Evolutionary conservation across 495 filamentous ascomycete species (phyloP).

Genomic region (Aspergillus cristatus): DNA sequence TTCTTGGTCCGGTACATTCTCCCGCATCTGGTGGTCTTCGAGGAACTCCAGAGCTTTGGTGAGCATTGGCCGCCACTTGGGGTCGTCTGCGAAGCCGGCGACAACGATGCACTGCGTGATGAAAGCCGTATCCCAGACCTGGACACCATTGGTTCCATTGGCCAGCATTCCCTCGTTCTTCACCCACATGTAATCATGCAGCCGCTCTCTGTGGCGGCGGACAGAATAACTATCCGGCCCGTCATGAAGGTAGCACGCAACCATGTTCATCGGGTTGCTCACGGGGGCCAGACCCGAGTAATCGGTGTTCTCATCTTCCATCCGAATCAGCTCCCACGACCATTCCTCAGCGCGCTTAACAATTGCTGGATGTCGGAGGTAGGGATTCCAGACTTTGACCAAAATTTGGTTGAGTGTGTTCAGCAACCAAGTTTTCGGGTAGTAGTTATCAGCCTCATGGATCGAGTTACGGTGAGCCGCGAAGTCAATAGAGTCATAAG

Average conservation of each 20-base stretch:
- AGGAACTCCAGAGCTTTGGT: slow-evolving; percentile 76
- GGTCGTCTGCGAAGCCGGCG: slow-evolving; percentile 66
- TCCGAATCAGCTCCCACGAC: slow-evolving; percentile 67
- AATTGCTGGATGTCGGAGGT: slow-evolving; percentile 50
- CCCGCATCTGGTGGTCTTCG: slow-evolving; percentile 83
- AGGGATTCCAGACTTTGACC: slow-evolving; percentile 69
- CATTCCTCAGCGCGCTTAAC: slow-evolving; percentile 62
- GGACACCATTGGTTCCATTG: slow-evolving; percentile 95
- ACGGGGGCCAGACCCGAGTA: slow-evolving; percentile 83
- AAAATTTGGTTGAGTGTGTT: slow-evolving; percentile 66
- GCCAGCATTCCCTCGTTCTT: slow-evolving; percentile 86
- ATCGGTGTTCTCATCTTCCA: slow-evolving; percentile 88
- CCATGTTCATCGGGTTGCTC: slow-evolving; percentile 76
- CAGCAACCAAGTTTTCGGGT: slow-evolving; percentile 80
- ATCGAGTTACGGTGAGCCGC: slow-evolving; percentile 73
- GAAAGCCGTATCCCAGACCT: slow-evolving; percentile 93
- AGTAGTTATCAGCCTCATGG: slow-evolving; percentile 72
- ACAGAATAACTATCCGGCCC: slow-evolving; percentile 72
- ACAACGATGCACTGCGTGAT: slow-evolving; percentile 72
- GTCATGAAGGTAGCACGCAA: slow-evolving; percentile 75
- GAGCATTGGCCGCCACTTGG: slow-evolving; percentile 76
- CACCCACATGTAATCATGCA: slow-evolving; percentile 86
- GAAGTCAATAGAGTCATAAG: slow-evolving; percentile 73
- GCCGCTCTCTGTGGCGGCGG: slow-evolving; percentile 64
- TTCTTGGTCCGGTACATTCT: slow-evolving; percentile 68